phyloP scores from a whole-genome alignment of 2,329 filamentous ascomycete genomes.

The Trichophyton benhamiae region DNA sequence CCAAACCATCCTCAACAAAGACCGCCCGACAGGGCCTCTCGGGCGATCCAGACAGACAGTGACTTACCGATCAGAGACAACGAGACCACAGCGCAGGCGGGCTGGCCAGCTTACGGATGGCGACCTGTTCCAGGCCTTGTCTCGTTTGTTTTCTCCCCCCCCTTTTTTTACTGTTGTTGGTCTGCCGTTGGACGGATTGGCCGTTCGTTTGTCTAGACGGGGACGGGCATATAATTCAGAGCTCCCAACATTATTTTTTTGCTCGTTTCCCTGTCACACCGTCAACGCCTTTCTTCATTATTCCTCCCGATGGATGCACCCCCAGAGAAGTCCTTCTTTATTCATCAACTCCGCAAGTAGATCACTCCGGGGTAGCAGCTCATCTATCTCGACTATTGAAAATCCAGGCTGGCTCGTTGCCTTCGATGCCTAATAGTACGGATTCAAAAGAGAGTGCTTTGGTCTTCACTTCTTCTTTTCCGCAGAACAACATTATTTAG shows the following conservation, averaged over 20 bases:
- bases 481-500: too few species aligned
- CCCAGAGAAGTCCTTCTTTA: neutral
- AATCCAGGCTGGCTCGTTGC: neutral
- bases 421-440: neutral
- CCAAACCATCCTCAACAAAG: neutral
- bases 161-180: neutral
- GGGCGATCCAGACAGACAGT: too few species aligned
- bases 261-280: neutral
- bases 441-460: too few species aligned
- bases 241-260: neutral
- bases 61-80: neutral
- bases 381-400: neutral
- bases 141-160: neutral
- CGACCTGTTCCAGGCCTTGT: neutral
- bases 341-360: neutral
- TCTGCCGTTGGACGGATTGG: neutral
- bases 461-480: too few species aligned
- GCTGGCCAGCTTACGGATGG: neutral
- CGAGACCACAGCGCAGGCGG: neutral
- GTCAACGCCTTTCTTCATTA: neutral
- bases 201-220: neutral
- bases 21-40: neutral
- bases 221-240: neutral
- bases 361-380: neutral
- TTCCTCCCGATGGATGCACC: neutral